These are phyloP conservation scores for Penstemon barbatus DNA, from an alignment of 257 asterid genomes.

Conservation along the genomic window DNA sequence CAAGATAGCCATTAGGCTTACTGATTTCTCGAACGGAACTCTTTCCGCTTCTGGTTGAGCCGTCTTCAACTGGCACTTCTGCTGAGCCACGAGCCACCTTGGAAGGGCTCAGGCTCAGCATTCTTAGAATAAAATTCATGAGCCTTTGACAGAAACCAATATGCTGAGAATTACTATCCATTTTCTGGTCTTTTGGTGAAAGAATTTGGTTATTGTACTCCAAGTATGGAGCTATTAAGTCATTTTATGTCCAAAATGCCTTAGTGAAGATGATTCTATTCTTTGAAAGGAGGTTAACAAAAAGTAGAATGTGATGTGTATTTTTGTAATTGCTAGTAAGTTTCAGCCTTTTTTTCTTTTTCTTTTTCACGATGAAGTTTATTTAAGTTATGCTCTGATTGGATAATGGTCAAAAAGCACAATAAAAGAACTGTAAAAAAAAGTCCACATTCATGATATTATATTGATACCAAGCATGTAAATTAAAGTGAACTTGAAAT, in stretches of 20 bases:
- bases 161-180: conserved; percentile 11
- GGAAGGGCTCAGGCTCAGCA: background rate
- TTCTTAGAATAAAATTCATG: background rate
- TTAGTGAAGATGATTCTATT: conserved; percentile 25
- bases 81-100: background rate
- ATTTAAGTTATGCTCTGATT: background rate
- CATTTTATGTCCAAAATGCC: conserved; percentile 4
- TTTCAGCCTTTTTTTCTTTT: background rate
- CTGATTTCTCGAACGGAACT: background rate
- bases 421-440: conserved; percentile 6
- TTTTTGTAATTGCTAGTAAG: background rate
- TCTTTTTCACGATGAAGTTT: background rate
- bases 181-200: background rate
- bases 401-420: conserved; percentile 23
- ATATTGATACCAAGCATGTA: conserved; percentile 3
- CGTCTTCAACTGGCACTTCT: conserved; percentile 17
- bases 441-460: background rate
- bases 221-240: background rate
- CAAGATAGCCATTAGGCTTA: conserved; percentile 8
- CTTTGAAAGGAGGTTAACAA: conserved; percentile 19
- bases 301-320: conserved; percentile 22
- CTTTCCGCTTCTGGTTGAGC: background rate
- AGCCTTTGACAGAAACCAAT: conserved; percentile 9
- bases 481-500: background rate
- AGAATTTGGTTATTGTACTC: too few relatives aligned